These are phyloP conservation scores for Fomitiporia mediterranea DNA, from an alignment of 1,284 basidiomycete genomes.

Conservation along the genomic window DNA sequence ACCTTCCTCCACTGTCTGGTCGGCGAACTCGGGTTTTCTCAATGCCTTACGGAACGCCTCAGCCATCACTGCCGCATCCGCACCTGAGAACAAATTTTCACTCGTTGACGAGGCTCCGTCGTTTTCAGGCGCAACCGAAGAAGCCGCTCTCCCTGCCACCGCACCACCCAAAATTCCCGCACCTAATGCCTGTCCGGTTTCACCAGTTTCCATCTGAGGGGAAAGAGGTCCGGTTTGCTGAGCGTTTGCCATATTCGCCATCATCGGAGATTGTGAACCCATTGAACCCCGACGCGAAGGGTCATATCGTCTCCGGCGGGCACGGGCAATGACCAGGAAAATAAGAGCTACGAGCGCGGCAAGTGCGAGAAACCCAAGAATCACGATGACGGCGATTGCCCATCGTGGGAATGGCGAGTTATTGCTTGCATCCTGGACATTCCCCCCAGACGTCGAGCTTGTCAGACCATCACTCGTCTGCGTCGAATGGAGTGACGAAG, in stretches of 20 bases:
- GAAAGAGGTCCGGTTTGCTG: constrained; percentile 43
- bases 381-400: constrained; percentile 85
- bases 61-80: constrained; percentile 84
- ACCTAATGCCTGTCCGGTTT: constrained; percentile 26
- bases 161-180: constrained; percentile 30
- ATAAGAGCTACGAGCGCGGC: constrained; percentile 58
- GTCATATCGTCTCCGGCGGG: constrained; percentile 47
- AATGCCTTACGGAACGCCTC: constrained; percentile 80
- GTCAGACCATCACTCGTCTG: constrained; percentile 3
- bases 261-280: constrained; percentile 77
- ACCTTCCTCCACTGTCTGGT: constrained; percentile 61
- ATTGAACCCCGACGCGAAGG: constrained; percentile 64
- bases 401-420: constrained; percentile 62
- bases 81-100: constrained; percentile 66
- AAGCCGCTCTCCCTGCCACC: constrained; percentile 36
- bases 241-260: constrained; percentile 62
- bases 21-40: constrained; percentile 78
- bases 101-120: constrained; percentile 61
- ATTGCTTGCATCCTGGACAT: constrained; percentile 42
- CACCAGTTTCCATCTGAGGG: constrained; percentile 38
- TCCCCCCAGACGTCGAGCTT: constrained; percentile 27
- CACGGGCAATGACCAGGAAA: constrained; percentile 66
- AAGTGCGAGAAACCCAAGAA: constrained; percentile 77
- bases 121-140: constrained; percentile 46
- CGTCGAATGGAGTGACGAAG: constrained; percentile 25